phyloP scores from a whole-genome alignment of 139 green algal genomes.

The Asterochloris erici region DNA sequence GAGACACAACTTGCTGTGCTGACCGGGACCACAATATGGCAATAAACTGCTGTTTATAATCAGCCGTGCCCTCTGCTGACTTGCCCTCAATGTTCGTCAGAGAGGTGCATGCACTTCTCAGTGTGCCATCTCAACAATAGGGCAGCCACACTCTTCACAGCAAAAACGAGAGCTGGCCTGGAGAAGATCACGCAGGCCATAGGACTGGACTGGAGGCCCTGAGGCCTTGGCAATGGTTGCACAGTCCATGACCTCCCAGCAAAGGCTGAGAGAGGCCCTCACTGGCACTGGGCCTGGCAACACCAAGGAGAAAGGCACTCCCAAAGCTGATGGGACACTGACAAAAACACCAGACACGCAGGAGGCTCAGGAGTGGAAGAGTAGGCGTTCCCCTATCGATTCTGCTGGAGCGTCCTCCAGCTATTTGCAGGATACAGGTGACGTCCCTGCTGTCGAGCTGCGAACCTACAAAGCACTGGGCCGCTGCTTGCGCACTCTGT shows the following conservation, averaged over 20 bases:
- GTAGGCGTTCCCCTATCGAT: slow-evolving; percentile 54
- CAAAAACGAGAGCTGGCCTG: too few species aligned
- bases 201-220: too few species aligned
- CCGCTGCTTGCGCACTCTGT: not conserved
- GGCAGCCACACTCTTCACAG: not conserved
- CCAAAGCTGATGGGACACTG: slow-evolving; percentile 70
- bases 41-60: too few species aligned
- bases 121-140: too few species aligned
- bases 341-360: slow-evolving; percentile 73
- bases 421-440: slow-evolving; percentile 74
- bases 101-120: too few species aligned
- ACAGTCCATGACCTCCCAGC: too few species aligned
- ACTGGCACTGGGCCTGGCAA: slow-evolving; percentile 42
- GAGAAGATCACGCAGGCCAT: too few species aligned
- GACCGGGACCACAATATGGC: too few species aligned
- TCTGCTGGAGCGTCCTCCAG: slow-evolving; percentile 52
- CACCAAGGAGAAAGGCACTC: slow-evolving; percentile 65
- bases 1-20: too few species aligned
- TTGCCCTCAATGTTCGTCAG: too few species aligned
- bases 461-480: not conserved
- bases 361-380: slow-evolving; percentile 71
- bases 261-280: slow-evolving; percentile 53
- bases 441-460: not conserved
- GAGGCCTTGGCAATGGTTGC: too few species aligned
- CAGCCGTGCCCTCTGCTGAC: too few species aligned